Base-by-base conservation (phyloP, 306 rosid species). In the Begonia masoniana region DNA sequence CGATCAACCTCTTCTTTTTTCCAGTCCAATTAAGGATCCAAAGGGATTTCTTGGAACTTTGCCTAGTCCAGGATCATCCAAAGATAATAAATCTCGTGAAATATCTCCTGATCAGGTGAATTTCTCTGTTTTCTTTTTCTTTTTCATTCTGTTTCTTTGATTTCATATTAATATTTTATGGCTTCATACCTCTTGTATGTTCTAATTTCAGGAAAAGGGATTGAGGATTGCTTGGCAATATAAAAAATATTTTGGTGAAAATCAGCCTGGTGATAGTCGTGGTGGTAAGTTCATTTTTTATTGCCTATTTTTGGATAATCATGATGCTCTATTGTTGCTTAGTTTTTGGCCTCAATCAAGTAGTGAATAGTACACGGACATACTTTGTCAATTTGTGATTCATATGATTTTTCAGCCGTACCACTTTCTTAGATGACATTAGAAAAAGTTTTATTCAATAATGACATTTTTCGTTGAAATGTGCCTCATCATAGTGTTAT, bases 201-300 rank as follows among this genome's bases (percentile, higher is more conserved):
- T 36, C 57, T 50, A 52, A 58, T 71, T 57, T 56, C 71, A 80
- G 97, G 94, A 89, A 67, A 79, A 79, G 60, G 85, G 77, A 50
- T 65, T 89, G 61, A 82, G 95, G 74, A 85, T 85, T 68, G 95
- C 94, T 68, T 85, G 97, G 95, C 97, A 85, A 68, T 89, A 82
- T 67, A 82, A 85, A 57, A 89, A 85, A 78, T 85, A 89, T 62
- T 81, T 84, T 52, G 85, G 78, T 54, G 95, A 89, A 50, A 70
- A 79, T 62, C 85, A 78, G 57, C 77, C 58, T 68, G 71, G 62
- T 39, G 71, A 70, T 58, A 48, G 65, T 60, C 70, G 60, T 43
- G 71, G 68, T 60, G 82, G 92, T 73, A 71, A 66, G 66, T 39
- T 62, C 70, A 48, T 61, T 50, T 1, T 24, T 17, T 9, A 47